Evolutionary conservation across 1,284 basidiomycete species (phyloP), one percentile per base, ranked within the genome.

Genomic region (Golubevia sp.): DNA sequence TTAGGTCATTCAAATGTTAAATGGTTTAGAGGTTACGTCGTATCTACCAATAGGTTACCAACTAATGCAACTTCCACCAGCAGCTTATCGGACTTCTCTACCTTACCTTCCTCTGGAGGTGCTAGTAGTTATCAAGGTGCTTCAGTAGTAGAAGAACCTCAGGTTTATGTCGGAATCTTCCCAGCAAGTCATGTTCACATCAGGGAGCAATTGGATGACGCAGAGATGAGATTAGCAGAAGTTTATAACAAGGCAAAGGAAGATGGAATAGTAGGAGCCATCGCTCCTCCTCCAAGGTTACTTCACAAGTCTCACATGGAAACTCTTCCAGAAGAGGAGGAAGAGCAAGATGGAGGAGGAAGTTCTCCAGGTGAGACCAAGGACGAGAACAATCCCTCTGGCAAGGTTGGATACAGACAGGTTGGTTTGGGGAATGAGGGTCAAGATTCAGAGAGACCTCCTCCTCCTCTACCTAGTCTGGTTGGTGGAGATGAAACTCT

Each of bases 111-210:
- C 25, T 4, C 63, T 15, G 55, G 38, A 15, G 61, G 59, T 18
- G 59, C 65, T 25, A 51, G 18, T 23, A 30, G 58, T 61, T 49
- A n/a, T 44, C 24, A 3, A 3, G 11, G 30, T n/a, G n/a, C n/a
- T n/a, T n/a, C n/a, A n/a, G 30, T 61, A 52, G 63, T 62, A 18
- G 86, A 86, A 5, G 87, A 87, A 69, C 86, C 87, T 0, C 92
- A 95, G 74, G 94, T 98, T 49, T 92, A 93, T 82, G 93, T 98
- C 63, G 96, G 95, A 62, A 95, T 98, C 71, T 98, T 98, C 81
- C 95, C 95, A 0, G 91, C 92, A 0, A 91, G 92, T 2, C 92
- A 95, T 81, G 91, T 97, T 58, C 90, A 92, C 79, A 88, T 95
- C 64, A 91, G 94, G 44, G 94, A 96, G 77, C 89, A 94, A 75